phyloP scores from a whole-genome alignment of 352 stramenopile species.

The Phytophthora palmivora region DNA sequence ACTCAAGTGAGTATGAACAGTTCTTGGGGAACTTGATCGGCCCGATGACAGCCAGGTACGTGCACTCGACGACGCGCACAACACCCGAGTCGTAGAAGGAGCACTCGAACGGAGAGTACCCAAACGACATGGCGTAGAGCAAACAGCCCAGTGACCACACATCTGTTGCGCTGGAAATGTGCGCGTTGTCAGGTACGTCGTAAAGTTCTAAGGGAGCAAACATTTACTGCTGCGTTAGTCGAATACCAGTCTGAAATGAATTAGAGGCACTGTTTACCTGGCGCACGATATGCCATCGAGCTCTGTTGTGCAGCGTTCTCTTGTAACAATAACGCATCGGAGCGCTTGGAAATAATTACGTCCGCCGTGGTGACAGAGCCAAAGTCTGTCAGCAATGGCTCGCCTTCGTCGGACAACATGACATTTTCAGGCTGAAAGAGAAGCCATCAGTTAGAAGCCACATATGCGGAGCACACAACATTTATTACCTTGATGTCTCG shows the following conservation, averaged over 20 bases:
- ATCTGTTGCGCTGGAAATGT: constrained; percentile 82
- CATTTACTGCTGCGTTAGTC: constrained; percentile 7
- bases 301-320: constrained; percentile 84
- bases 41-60: constrained; percentile 88
- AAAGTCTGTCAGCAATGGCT: constrained; percentile 91
- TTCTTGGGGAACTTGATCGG: constrained; percentile 78
- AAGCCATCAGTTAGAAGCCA: constrained; percentile 8
- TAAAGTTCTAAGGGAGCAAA: constrained; percentile 72
- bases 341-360: constrained; percentile 68
- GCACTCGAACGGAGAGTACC: constrained; percentile 91
- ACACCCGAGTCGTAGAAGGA: constrained; percentile 77
- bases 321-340: constrained; percentile 85
- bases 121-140: constrained; percentile 90
- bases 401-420: constrained; percentile 76
- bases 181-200: constrained; percentile 74
- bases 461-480: neutral
- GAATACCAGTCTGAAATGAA: neutral
- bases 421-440: constrained; percentile 84
- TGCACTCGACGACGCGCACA: constrained; percentile 82
- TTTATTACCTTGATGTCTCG: constrained; percentile 86
- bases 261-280: constrained; percentile 47
- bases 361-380: constrained; percentile 76
- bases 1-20: constrained; percentile 58
- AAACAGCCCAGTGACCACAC: constrained; percentile 92
- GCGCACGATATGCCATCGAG: constrained; percentile 89